Conservation (phyloP, 495 filamentous ascomycete genomes). For the Cryomyces minteri region DNA sequence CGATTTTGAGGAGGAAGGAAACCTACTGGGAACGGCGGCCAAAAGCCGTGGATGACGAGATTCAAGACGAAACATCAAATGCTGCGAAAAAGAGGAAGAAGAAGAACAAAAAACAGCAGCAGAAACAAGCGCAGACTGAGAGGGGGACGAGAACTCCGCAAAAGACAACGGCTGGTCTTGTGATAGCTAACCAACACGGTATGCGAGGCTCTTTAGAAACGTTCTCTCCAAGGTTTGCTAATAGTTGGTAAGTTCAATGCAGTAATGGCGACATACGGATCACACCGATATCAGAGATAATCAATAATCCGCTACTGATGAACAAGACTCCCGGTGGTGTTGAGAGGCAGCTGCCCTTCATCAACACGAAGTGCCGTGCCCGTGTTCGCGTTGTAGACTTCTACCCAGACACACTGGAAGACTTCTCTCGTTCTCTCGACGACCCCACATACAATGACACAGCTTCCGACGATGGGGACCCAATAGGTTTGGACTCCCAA, state of each 20-base stretch:
- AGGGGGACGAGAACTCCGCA: constrained; percentile 13
- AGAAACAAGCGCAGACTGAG: constrained; percentile 15
- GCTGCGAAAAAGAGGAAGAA: constrained; percentile 21
- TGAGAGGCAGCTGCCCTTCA: constrained; percentile 41
- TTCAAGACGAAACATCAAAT: constrained; percentile 15
- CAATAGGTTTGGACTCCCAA: constrained; percentile 40
- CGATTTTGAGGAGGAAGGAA: constrained; percentile 40
- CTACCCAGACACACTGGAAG: constrained; percentile 46
- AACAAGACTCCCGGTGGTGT: constrained; percentile 20
- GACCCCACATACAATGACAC: constrained; percentile 5
- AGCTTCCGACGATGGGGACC: constrained; percentile 7
- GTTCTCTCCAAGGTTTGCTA: background rate
- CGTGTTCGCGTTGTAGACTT: constrained; percentile 67
- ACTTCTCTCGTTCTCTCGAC: constrained; percentile 37
- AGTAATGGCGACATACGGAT: constrained; percentile 20
- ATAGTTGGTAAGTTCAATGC: constrained; percentile 8
- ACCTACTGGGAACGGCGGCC: constrained; percentile 29
- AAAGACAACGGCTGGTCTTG: background rate
- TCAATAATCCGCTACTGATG: constrained; percentile 24
- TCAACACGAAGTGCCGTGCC: constrained; percentile 50
- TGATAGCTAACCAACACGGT: background rate
- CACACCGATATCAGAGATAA: constrained; percentile 29
- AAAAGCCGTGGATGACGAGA: constrained; percentile 17
- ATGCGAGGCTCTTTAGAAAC: constrained; percentile 2
- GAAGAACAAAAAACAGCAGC: constrained; percentile 12